phyloP scores from a whole-genome alignment of 495 filamentous ascomycete species.

The Penicillium soppii region DNA sequence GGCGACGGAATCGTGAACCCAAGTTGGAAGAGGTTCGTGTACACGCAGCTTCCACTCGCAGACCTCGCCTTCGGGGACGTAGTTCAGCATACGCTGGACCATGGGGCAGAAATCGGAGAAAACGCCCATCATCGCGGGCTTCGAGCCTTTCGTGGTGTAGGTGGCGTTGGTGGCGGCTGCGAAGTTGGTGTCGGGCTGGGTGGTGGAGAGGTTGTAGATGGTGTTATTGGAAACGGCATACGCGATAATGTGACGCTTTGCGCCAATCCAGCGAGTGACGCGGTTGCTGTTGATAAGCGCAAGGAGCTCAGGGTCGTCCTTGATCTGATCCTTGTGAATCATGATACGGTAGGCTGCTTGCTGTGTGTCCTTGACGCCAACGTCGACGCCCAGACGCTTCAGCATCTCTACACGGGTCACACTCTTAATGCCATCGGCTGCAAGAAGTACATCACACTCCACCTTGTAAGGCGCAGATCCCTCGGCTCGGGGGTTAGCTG shows the following conservation, averaged over 20 bases:
- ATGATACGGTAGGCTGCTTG: conserved; percentile 87
- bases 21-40: conserved; percentile 67
- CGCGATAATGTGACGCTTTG: conserved; percentile 77
- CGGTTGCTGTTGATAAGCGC: conserved; percentile 62
- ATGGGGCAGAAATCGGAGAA: conserved; percentile 71
- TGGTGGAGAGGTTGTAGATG: conserved; percentile 77
- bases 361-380: conserved; percentile 66
- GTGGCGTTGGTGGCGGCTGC: conserved; percentile 69
- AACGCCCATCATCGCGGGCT: conserved; percentile 63
- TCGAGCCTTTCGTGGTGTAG: conserved; percentile 73
- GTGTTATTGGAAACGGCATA: conserved; percentile 73
- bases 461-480: conserved; percentile 48
- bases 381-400: conserved; percentile 48
- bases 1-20: conserved; percentile 65
- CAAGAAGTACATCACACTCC: conserved; percentile 68
- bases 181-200: conserved; percentile 73
- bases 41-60: conserved; percentile 79
- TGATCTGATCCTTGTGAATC: conserved; percentile 67
- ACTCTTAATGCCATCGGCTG: conserved; percentile 73
- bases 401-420: conserved; percentile 62
- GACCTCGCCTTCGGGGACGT: conserved; percentile 79
- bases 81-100: conserved; percentile 68
- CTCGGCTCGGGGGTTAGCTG: conserved; percentile 54
- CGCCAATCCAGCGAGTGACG: conserved; percentile 79
- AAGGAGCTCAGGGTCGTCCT: conserved; percentile 64